Evolutionary conservation across 257 asterid species (phyloP).

Genomic region (Lavandula angustifolia): DNA sequence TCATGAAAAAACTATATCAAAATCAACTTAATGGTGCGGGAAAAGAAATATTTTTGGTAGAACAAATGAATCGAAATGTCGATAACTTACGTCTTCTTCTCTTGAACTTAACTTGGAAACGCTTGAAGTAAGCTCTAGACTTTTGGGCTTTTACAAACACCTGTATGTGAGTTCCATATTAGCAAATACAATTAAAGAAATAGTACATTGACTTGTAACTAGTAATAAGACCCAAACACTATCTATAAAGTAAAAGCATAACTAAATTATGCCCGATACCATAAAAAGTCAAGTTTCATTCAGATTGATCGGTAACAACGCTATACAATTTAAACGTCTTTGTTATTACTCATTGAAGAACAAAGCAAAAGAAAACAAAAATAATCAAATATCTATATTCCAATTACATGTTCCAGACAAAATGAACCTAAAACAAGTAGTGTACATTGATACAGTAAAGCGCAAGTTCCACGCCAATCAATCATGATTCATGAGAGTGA

Average conservation of each 20-base stretch:
- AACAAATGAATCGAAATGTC: not conserved
- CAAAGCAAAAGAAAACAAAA: too few species aligned
- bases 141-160: constrained; percentile 63
- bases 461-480: not conserved
- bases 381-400: too few species aligned
- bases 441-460: not conserved
- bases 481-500: not conserved
- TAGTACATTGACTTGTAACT: not conserved
- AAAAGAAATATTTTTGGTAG: not conserved
- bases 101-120: constrained; percentile 71
- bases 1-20: not conserved
- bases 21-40: not conserved
- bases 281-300: too few species aligned
- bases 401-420: too few species aligned
- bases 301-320: too few species aligned
- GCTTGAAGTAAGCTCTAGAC: constrained; percentile 62
- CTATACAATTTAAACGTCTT: too few species aligned
- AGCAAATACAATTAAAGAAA: not conserved
- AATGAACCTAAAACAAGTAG: not conserved
- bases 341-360: too few species aligned
- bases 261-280: not conserved
- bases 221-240: not conserved
- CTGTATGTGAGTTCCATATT: constrained; percentile 20
- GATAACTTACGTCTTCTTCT: constrained; percentile 60
- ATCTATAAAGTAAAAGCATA: not conserved